Conservation (phyloP, 345 rosid genomes). For the Brassica carinata region DNA sequence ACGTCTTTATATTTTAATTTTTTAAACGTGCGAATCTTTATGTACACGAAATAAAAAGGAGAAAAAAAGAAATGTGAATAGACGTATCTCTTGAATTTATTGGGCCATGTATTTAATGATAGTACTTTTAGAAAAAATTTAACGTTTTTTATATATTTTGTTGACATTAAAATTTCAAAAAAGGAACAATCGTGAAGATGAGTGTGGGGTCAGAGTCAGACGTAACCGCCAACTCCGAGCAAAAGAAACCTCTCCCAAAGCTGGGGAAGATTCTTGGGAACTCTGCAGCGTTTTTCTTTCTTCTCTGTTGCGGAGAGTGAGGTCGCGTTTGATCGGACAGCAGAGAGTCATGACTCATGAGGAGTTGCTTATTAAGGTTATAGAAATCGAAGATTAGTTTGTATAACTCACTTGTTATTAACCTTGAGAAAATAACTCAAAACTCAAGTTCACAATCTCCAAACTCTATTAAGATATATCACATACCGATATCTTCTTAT, state of each 20-base stretch:
- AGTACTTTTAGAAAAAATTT: too few relatives aligned
- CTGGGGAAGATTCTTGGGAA: constrained; percentile 66
- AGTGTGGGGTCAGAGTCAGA: constrained; percentile 65
- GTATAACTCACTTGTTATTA: too few relatives aligned
- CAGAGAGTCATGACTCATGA: constrained; percentile 70
- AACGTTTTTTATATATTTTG: not conserved
- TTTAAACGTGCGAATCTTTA: not conserved
- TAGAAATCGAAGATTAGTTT: too few relatives aligned
- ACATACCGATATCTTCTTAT: too few relatives aligned
- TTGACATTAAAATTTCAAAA: not conserved
- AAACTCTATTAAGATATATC: too few relatives aligned
- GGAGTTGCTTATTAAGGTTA: constrained; percentile 49
- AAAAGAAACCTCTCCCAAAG: constrained; percentile 61
- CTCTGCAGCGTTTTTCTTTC: constrained; percentile 64
- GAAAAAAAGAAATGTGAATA: not conserved
- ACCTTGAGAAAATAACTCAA: too few relatives aligned
- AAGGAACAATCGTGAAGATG: constrained; percentile 45
- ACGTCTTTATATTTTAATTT: not conserved
- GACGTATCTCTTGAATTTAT: not conserved
- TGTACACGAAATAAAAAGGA: not conserved
- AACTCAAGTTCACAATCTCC: too few relatives aligned
- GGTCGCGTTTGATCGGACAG: constrained; percentile 67
- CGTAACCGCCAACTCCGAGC: constrained; percentile 31
- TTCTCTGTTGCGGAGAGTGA: constrained; percentile 84
- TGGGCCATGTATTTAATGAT: not conserved